Evolutionary conservation across 148 eudicot genomes (phyloP).

Genomic region (Heliosperma pusillum): DNA sequence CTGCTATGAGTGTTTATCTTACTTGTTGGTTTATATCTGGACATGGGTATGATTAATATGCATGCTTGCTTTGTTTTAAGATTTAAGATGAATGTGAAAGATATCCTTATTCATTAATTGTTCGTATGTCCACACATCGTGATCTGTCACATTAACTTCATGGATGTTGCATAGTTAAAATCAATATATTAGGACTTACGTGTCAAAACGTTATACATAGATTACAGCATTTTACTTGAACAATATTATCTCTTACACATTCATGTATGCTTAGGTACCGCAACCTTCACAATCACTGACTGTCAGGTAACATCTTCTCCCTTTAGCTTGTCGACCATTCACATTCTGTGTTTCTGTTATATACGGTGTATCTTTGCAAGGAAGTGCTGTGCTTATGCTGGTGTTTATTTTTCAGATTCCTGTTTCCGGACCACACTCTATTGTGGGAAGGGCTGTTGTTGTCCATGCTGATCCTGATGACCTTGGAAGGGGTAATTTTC

Average conservation of each 20-base stretch:
- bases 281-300: slow-evolving; percentile 68
- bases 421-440: slow-evolving; percentile 71
- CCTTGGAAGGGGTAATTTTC: slow-evolving; percentile 73
- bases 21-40: slow-evolving; percentile 6
- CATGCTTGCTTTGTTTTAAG: background rate
- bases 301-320: slow-evolving; percentile 45
- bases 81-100: background rate
- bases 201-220: background rate
- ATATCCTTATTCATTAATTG: background rate
- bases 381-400: background rate
- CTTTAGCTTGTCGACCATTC: slow-evolving; percentile 3
- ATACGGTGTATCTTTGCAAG: background rate
- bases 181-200: background rate
- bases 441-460: slow-evolving; percentile 96
- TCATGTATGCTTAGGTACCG: slow-evolving; percentile 53
- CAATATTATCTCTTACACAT: background rate
- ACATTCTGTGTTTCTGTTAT: background rate
- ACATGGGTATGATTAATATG: background rate
- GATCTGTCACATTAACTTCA: background rate
- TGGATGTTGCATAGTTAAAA: background rate
- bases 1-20: background rate
- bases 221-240: background rate
- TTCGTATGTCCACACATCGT: background rate
- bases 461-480: slow-evolving; percentile 98
- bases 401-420: slow-evolving; percentile 57